Evolutionary conservation across 2,329 filamentous ascomycete species (phyloP).

Genomic region (Neofusicoccum laricinum): DNA sequence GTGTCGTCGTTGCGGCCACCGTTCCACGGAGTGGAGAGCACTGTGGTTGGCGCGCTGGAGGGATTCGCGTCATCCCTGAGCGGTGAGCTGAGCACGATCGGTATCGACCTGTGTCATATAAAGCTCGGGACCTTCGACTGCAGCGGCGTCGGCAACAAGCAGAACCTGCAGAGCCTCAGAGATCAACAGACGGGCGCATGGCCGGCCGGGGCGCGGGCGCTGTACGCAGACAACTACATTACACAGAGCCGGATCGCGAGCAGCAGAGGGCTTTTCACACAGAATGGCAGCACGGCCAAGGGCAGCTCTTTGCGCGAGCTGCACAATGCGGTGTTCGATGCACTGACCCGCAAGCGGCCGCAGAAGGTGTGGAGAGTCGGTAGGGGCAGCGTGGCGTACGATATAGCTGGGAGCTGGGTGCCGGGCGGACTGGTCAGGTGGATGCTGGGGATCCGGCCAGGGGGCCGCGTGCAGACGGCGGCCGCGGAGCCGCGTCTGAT

Average conservation of each 20-base stretch:
- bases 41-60: slow-evolving; percentile 80
- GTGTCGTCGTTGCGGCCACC: slow-evolving; percentile 76
- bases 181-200: slow-evolving; percentile 36
- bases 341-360: slow-evolving; percentile 65
- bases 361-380: slow-evolving; percentile 72
- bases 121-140: slow-evolving; percentile 91
- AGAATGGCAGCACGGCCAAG: slow-evolving; percentile 44
- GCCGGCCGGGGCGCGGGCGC: slow-evolving; percentile 32
- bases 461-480: slow-evolving; percentile 28
- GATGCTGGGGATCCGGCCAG: slow-evolving; percentile 78
- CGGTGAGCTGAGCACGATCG: slow-evolving; percentile 72
- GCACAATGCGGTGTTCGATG: slow-evolving; percentile 87
- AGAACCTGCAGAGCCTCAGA: slow-evolving; percentile 33
- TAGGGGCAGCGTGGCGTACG: slow-evolving; percentile 79
- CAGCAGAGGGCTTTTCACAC: slow-evolving; percentile 54
- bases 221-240: slow-evolving; percentile 38
- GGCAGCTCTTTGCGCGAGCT: slow-evolving; percentile 75
- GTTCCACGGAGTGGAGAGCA: slow-evolving; percentile 81
- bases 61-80: slow-evolving; percentile 80
- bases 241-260: slow-evolving; percentile 34
- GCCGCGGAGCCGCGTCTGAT: slow-evolving; percentile 36
- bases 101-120: slow-evolving; percentile 79
- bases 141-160: slow-evolving; percentile 55
- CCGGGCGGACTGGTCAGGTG: slow-evolving; percentile 77
- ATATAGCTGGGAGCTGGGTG: slow-evolving; percentile 77